Evolutionary conservation across 495 filamentous ascomycete genomes (phyloP).

Genomic region (Bacidia rubella): DNA sequence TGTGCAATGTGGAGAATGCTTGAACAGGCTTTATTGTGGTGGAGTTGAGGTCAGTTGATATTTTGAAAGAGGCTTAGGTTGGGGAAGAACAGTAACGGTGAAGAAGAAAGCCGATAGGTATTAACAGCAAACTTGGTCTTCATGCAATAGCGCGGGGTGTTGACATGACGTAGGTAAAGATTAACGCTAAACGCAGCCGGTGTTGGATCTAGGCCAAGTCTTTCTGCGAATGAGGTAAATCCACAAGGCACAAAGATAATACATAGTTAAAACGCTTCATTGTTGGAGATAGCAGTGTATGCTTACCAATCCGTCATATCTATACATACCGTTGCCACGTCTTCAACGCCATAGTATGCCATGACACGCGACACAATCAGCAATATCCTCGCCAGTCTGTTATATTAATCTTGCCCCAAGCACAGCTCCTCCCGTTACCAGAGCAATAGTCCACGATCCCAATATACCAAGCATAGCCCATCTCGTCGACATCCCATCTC

Average conservation of each 20-base stretch:
- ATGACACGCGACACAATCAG: background rate
- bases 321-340: background rate
- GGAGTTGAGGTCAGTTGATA: background rate
- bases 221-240: background rate
- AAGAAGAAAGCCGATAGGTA: background rate
- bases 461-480: constrained; percentile 2
- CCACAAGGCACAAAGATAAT: background rate
- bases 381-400: background rate
- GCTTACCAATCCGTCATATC: background rate
- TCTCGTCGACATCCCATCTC: background rate
- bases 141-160: background rate
- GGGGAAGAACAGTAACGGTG: background rate
- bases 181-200: background rate
- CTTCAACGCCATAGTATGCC: background rate
- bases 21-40: background rate
- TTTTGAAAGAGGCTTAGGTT: background rate
- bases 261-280: background rate
- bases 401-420: constrained; percentile 1
- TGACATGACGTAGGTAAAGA: background rate
- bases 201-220: background rate
- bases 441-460: background rate
- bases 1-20: background rate
- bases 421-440: background rate
- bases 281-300: background rate
- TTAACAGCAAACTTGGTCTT: background rate